Percentiles rank a stretch among this genome's conserved stretches.
phyloP scores from a whole-genome alignment of 352 stramenopile species.

The Globisporangium emineosum region DNA sequence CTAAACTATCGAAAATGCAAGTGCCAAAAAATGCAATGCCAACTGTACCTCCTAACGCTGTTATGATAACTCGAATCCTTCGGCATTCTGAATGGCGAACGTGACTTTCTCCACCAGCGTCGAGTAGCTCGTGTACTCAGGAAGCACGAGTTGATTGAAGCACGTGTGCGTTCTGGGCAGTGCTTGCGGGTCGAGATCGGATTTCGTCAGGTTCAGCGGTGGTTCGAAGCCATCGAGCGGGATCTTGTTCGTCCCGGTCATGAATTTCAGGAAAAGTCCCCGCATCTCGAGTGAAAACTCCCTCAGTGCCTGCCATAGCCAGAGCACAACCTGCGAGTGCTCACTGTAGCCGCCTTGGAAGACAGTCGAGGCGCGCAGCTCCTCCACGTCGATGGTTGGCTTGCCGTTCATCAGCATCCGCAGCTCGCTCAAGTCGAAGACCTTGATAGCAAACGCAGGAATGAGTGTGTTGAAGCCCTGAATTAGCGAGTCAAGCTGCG shows the following conservation, averaged over 20 bases:
- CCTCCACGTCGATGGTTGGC: slow-evolving; percentile 80
- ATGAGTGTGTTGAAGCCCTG: slow-evolving; percentile 56
- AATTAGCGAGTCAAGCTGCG: slow-evolving; percentile 56
- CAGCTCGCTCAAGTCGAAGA: slow-evolving; percentile 45
- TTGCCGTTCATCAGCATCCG: slow-evolving; percentile 51
- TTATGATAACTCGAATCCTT: slow-evolving; percentile 81
- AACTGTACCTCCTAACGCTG: not conserved
- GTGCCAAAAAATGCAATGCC: not conserved
- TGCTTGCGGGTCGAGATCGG: slow-evolving; percentile 61
- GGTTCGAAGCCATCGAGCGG: slow-evolving; percentile 84
- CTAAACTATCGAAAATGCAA: slow-evolving; percentile 4
- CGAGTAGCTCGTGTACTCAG: slow-evolving; percentile 69
- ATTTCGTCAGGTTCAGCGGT: slow-evolving; percentile 84
- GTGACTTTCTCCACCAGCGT: slow-evolving; percentile 67
- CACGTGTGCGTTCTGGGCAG: slow-evolving; percentile 81
- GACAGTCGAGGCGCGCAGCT: slow-evolving; percentile 69
- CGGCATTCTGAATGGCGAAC: slow-evolving; percentile 75
- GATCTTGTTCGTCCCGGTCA: slow-evolving; percentile 81
- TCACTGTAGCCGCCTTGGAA: slow-evolving; percentile 84
- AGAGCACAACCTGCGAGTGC: slow-evolving; percentile 71
- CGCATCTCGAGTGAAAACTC: slow-evolving; percentile 58
- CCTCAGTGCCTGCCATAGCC: slow-evolving; percentile 83
- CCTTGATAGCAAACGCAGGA: slow-evolving; percentile 34
- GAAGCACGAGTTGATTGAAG: slow-evolving; percentile 88
- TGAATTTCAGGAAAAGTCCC: slow-evolving; percentile 78